Evolutionary conservation across 139 green algal genomes (phyloP).

Genomic region (Volvox reticuliferus): DNA sequence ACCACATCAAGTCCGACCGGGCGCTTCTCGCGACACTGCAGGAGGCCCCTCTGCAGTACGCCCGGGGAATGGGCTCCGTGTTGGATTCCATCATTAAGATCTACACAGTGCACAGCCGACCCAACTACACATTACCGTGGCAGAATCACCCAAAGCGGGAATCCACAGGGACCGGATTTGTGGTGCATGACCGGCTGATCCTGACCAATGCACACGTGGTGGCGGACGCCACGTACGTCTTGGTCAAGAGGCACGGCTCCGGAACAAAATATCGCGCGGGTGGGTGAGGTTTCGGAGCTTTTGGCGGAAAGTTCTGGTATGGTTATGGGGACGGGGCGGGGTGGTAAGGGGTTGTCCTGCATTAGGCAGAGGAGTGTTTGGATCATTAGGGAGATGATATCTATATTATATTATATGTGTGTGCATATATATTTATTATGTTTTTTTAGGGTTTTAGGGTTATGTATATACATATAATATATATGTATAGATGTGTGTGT

Average conservation of each 20-base stretch:
- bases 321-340: not conserved
- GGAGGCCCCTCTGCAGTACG: conserved; percentile 35
- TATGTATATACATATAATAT: too few species aligned
- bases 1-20: conserved; percentile 53
- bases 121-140: conserved; percentile 83
- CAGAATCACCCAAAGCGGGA: conserved; percentile 84
- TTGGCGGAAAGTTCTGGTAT: too few species aligned
- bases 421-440: too few species aligned
- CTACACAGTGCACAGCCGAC: conserved; percentile 71
- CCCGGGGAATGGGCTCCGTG: conserved; percentile 48
- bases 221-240: conserved; percentile 77
- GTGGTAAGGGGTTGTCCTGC: too few species aligned
- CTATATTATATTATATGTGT: too few species aligned
- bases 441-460: too few species aligned
- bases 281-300: not conserved
- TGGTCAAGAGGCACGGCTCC: conserved; percentile 78
- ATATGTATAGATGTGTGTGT: too few species aligned
- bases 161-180: conserved; percentile 74
- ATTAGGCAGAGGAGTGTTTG: too few species aligned
- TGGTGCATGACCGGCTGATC: conserved; percentile 75
- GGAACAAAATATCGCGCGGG: conserved; percentile 66
- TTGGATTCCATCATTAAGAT: conserved; percentile 86
- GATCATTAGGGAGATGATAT: too few species aligned
- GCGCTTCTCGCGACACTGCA: conserved; percentile 41
- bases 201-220: conserved; percentile 88